Percentiles rank a stretch among this genome's conserved stretches.
Evolutionary conservation across 306 rosid species (phyloP).

Genomic region (Cicer judaicum): DNA sequence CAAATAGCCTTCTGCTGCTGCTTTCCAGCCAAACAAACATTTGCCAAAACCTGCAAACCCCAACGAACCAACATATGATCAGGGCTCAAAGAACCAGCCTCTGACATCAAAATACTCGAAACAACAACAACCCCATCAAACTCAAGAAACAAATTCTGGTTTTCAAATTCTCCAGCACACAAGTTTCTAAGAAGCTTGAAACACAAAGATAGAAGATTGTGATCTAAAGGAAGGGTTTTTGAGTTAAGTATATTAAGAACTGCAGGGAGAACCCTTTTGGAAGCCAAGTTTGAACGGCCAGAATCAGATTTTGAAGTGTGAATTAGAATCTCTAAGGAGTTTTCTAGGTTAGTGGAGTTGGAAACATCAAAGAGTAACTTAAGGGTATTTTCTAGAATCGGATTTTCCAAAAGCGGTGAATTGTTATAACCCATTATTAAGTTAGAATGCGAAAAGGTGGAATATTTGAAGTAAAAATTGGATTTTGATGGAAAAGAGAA

Average conservation of each 20-base stretch:
- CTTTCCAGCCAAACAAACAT: conserved; percentile 77
- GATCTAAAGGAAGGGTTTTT: background rate
- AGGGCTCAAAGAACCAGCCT: conserved; percentile 39
- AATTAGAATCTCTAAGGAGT: conserved; percentile 54
- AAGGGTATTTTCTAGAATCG: conserved; percentile 46
- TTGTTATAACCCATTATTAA: too few species aligned
- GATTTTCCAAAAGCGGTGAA: too few species aligned
- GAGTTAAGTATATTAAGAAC: conserved; percentile 48
- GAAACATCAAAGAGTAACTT: conserved; percentile 50
- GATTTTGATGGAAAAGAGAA: conserved; percentile 9
- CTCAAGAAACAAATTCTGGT: conserved; percentile 64
- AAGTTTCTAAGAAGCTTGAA: conserved; percentile 70
- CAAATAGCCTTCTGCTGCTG: conserved; percentile 66
- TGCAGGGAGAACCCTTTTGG: conserved; percentile 49
- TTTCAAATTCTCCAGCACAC: conserved; percentile 69
- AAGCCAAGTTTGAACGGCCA: conserved; percentile 60
- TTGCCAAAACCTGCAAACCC: conserved; percentile 81
- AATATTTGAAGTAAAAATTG: conserved; percentile 33
- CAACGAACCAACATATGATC: conserved; percentile 53
- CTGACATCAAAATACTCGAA: conserved; percentile 50
- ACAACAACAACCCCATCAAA: conserved; percentile 57
- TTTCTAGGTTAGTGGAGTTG: conserved; percentile 46
- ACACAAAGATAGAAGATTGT: conserved; percentile 45
- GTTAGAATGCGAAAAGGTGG: background rate
- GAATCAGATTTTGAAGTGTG: conserved; percentile 53